Conservation (phyloP, 441 rosid genomes). For the Adansonia rubrostipa region DNA sequence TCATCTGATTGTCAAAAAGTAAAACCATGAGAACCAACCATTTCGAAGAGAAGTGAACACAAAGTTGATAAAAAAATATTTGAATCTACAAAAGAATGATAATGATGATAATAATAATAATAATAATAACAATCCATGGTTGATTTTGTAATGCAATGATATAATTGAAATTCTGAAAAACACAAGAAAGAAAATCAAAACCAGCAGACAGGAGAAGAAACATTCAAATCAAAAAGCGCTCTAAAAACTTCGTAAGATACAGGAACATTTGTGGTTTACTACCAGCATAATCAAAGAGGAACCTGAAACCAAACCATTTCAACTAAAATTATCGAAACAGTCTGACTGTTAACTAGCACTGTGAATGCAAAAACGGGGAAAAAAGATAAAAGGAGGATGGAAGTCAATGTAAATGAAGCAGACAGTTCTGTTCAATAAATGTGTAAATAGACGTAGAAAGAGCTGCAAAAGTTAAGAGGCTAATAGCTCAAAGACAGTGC, state of each 20-base stretch:
- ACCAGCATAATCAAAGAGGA: constrained; percentile 26
- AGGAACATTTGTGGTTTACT: constrained; percentile 27
- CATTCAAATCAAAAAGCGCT: constrained; percentile 17
- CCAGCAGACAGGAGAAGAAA: constrained; percentile 5
- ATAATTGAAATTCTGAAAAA: not conserved
- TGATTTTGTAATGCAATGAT: constrained; percentile 10
- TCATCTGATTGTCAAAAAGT: too few relatives aligned
- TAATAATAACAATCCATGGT: not conserved
- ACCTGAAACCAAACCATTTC: constrained; percentile 28
- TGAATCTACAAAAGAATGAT: constrained; percentile 36
- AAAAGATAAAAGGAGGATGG: not conserved
- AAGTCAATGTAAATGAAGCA: too few relatives aligned
- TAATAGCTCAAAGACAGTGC: not conserved
- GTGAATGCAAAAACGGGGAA: not conserved
- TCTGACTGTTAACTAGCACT: not conserved
- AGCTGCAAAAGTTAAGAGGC: too few relatives aligned
- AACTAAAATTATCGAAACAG: not conserved
- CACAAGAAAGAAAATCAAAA: constrained; percentile 19
- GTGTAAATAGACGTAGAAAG: too few relatives aligned
- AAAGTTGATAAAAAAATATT: constrained; percentile 37
- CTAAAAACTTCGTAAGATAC: constrained; percentile 4
- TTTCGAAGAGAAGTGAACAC: constrained; percentile 22
- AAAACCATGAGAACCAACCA: constrained; percentile 15
- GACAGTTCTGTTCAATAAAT: too few relatives aligned
- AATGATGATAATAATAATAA: too few relatives aligned